phyloP scores from a whole-genome alignment of 768 basidiomycete species.

The Boletus sp. region DNA sequence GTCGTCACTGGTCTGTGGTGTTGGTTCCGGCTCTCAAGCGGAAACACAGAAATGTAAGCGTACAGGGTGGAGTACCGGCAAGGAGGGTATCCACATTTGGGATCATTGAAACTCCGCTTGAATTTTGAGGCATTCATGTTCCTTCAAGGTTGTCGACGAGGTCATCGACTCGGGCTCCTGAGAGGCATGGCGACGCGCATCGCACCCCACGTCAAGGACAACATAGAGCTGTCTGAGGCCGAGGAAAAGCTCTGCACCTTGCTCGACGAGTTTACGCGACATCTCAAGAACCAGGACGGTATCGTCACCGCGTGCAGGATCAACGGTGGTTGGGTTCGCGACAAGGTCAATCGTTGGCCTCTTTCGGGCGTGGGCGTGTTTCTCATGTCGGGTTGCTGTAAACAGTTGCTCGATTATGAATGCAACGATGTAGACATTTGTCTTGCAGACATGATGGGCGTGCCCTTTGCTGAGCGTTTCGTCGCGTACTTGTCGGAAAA shows the following conservation, averaged over 20 bases:
- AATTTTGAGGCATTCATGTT: constrained; percentile 14
- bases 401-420: constrained; percentile 72
- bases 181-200: constrained; percentile 35
- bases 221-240: constrained; percentile 58
- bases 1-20: constrained; percentile 11
- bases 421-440: constrained; percentile 96
- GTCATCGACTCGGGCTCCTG: neutral
- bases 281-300: constrained; percentile 51
- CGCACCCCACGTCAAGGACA: constrained; percentile 29
- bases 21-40: constrained; percentile 5
- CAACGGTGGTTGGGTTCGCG: constrained; percentile 98
- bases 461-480: constrained; percentile 81
- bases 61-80: constrained; percentile 18
- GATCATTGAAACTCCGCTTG: constrained; percentile 25
- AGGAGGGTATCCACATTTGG: constrained; percentile 16
- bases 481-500: constrained; percentile 48
- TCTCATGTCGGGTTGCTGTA: constrained; percentile 11
- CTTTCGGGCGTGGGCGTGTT: constrained; percentile 2
- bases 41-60: constrained; percentile 2
- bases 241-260: constrained; percentile 73
- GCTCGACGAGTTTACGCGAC: constrained; percentile 73
- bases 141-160: constrained; percentile 8
- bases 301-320: constrained; percentile 75
- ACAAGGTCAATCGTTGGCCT: constrained; percentile 67
- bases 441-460: constrained; percentile 84